Percentiles rank a stretch among this genome's conserved stretches.
Evolutionary conservation across 2,329 filamentous ascomycete species (phyloP).

Genomic region (Penicillium expansum): DNA sequence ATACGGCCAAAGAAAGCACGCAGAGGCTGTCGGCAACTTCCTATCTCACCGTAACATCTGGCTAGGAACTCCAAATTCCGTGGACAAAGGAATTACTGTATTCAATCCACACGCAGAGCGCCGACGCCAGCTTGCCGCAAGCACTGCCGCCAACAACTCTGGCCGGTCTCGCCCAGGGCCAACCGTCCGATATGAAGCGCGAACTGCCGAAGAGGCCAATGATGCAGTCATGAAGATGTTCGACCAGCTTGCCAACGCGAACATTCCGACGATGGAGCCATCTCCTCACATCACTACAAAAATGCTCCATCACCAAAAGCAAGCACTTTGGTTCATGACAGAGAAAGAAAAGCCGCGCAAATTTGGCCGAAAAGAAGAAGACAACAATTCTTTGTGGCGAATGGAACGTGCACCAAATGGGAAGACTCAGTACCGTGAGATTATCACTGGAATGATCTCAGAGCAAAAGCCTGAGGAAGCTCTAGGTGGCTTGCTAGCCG

Average conservation of each 20-base stretch:
- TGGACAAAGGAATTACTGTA: constrained; percentile 67
- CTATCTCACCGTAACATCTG: constrained; percentile 66
- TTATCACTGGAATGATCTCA: constrained; percentile 73
- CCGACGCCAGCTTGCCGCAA: constrained; percentile 43
- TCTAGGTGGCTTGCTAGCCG: constrained; percentile 71
- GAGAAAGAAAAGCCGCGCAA: constrained; percentile 67
- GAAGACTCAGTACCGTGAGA: constrained; percentile 68
- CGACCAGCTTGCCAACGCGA: constrained; percentile 72
- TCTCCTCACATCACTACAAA: constrained; percentile 60
- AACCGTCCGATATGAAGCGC: constrained; percentile 42
- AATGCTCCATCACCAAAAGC: constrained; percentile 82
- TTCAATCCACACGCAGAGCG: constrained; percentile 70
- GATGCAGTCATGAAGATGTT: constrained; percentile 84
- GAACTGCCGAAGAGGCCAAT: constrained; percentile 82
- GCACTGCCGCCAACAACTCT: constrained; percentile 16
- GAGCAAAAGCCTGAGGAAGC: constrained; percentile 62
- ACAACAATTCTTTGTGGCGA: constrained; percentile 76
- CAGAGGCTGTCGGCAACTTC: constrained; percentile 63
- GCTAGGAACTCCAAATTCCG: constrained; percentile 63
- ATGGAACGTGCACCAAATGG: constrained; percentile 56
- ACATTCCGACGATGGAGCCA: constrained; percentile 72
- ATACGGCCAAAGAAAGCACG: constrained; percentile 70
- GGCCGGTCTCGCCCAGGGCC: constrained; percentile 22
- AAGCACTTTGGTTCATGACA: constrained; percentile 83
- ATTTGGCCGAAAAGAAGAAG: constrained; percentile 58